Conservation (phyloP, 169 alveolate genomes). For the Plasmodium ovale region DNA sequence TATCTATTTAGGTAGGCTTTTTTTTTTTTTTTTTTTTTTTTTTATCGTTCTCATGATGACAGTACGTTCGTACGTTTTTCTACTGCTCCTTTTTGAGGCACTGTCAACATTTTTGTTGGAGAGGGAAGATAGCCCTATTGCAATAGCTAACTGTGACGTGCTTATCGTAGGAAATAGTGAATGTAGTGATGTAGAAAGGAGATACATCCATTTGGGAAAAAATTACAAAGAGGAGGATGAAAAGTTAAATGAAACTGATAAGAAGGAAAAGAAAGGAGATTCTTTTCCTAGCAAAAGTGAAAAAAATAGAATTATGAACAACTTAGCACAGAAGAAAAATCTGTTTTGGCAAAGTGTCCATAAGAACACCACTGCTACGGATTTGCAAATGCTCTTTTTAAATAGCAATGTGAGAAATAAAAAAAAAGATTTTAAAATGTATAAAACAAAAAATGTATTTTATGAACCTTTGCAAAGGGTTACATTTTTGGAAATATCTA, state of each 20-base stretch:
- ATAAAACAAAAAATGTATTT: not conserved
- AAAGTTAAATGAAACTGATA: not conserved
- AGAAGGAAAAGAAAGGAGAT: not conserved
- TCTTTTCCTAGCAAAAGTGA: too few relatives aligned
- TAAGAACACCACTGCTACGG: not conserved
- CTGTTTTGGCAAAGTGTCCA: not conserved
- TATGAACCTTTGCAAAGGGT: not conserved
- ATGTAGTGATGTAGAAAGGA: not conserved
- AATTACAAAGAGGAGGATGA: not conserved
- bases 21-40: not conserved
- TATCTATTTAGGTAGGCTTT: slow-evolving; percentile 4
- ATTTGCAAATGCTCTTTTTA: not conserved
- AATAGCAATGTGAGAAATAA: not conserved
- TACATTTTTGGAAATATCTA: slow-evolving; percentile 12
- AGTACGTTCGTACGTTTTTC: slow-evolving; percentile 3
- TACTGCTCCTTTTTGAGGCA: slow-evolving; percentile 4
- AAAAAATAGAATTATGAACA: not conserved
- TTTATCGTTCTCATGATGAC: not conserved
- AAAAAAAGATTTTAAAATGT: not conserved
- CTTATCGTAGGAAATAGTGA: not conserved
- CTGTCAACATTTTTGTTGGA: slow-evolving; percentile 1
- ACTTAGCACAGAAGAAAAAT: too few relatives aligned
- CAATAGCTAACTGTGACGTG: slow-evolving; percentile 21
- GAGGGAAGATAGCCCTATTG: not conserved
- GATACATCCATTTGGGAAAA: not conserved